phyloP scores from a whole-genome alignment of 306 rosid genomes.

The Quercus rubra region DNA sequence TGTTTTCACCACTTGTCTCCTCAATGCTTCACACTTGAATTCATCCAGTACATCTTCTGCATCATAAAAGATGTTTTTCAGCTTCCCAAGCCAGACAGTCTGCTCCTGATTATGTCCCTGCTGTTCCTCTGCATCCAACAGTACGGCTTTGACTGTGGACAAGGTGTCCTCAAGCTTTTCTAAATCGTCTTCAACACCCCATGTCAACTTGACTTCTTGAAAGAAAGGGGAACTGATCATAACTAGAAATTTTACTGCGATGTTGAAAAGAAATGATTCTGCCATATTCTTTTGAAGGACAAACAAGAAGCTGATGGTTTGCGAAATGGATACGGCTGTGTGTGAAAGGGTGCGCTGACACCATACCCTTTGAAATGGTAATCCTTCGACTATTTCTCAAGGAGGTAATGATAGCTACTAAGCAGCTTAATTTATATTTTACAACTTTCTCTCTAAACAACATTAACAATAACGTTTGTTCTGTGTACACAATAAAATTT shows the following conservation, averaged over 20 bases:
- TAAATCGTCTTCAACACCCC: constrained; percentile 8
- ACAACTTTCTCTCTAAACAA: no score
- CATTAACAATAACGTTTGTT: no score
- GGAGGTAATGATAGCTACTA: no score
- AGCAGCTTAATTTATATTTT: no score
- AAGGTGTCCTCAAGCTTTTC: neutral
- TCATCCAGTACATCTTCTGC: constrained; percentile 11
- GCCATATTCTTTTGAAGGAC: no score
- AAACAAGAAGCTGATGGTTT: no score
- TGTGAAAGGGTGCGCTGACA: no score
- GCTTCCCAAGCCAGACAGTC: neutral
- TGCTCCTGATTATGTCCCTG: neutral
- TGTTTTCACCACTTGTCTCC: neutral
- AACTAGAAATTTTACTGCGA: neutral
- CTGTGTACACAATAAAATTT: no score
- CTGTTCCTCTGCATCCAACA: constrained; percentile 4
- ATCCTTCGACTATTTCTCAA: no score
- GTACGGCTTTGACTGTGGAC: neutral
- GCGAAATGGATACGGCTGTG: no score
- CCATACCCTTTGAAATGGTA: no score
- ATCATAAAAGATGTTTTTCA: constrained; percentile 15
- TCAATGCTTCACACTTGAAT: constrained; percentile 8
- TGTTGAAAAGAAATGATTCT: neutral
- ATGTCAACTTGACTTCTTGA: constrained; percentile 1
- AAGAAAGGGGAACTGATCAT: neutral